Base-by-base conservation (phyloP, 2,329 filamentous ascomycete genomes). In the Calonectria pseudoreteaudii region DNA sequence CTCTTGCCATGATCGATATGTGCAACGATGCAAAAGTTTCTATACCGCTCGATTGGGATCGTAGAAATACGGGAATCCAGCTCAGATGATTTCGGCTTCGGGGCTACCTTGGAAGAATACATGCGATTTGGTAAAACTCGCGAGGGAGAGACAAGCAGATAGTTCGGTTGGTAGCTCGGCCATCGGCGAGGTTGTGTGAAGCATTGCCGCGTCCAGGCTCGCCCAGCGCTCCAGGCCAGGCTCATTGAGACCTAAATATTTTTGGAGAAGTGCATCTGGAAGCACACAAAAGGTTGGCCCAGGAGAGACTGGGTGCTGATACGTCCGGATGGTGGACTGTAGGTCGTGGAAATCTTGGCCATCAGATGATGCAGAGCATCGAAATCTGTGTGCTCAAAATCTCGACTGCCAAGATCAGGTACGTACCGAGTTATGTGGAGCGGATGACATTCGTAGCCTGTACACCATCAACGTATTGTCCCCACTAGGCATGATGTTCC, bases 1-100 rank as follows among this genome's bases (percentile, higher is more conserved):
- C 94, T 98, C 86, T 99, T 99, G 81, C 97, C 97, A 92, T 99
- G 97, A 84, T 99, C 97, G 83, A 99, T 97, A 84, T 99, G 97
- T 13, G 97, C 97, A 66, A 99, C 96, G 81, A 99, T 98, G 86
- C 97, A 99, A 84, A 99, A 99, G 85, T 99, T 99, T 76, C 97
- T 93, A 79, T 92, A 96, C 26, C 94, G 91, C 71, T 94, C 91
- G 80, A 96, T 93, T 3, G 94, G 94, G 69, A 96, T 96, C 8
- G 91, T 91, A 20, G 92, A 88, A 74, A 96, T 95, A 77, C 92
- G 90, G 16, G 80, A 79, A 49, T 86, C 84, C 44, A 86, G 81
- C 68, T 85, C 80, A 8, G 81, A 74, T 5, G 84, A 79, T 11
- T 82, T 80, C 7, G 81, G 70, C 66, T 85, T 86, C 8, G 81